Base-by-base conservation (phyloP, 768 basidiomycete genomes). In the Russula earlei region DNA sequence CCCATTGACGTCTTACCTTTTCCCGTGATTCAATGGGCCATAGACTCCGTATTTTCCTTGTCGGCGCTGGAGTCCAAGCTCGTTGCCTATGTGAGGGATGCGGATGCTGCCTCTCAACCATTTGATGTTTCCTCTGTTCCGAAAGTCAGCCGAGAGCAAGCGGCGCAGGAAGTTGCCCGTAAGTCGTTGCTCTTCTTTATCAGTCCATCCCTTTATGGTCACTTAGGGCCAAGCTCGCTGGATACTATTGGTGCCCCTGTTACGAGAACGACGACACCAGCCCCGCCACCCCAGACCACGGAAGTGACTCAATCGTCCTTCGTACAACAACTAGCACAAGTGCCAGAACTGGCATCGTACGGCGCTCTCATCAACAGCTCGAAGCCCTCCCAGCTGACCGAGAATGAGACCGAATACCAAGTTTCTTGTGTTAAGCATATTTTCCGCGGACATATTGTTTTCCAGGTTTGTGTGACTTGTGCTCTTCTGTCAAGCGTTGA, bases 321-420 rank as follows among this genome's bases (percentile, higher is more conserved):
- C 69, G 81, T 79, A 2, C 78, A 87, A 60, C 91, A 97, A 66
- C 82, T 99, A 7, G 73, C 83, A 2, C 87, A 87, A 51, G 84
- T 98, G 25, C 85, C 93, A 20, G 90, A 97, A 65, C 81, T 99
- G 56, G 79, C 79, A 5, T 72, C 76, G 8, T 98, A 95, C 69
- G 96, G 96, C 10, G 70, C 86, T 47, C 82, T 96, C 49, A 76
- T 94, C 66, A 91, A 85, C 71, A 97, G 82, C 60, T 61, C 78
- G 36, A 89, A 83, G 62, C 84, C 87, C 11, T 72, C 78, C 22
- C 88, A 86, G 60, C 82, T 98, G 55, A 98, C 96, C 14, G 96
- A 99, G 72, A 87, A 81, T 65, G 96, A 97, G 72, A 98, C 93
- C 4, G 96, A 98, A 72, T 99, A 98, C 67, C 92, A 96, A 66